Percentiles rank a stretch among this genome's conserved stretches.
phyloP scores from a whole-genome alignment of 345 rosid genomes.

The Stellera chamaejasme region DNA sequence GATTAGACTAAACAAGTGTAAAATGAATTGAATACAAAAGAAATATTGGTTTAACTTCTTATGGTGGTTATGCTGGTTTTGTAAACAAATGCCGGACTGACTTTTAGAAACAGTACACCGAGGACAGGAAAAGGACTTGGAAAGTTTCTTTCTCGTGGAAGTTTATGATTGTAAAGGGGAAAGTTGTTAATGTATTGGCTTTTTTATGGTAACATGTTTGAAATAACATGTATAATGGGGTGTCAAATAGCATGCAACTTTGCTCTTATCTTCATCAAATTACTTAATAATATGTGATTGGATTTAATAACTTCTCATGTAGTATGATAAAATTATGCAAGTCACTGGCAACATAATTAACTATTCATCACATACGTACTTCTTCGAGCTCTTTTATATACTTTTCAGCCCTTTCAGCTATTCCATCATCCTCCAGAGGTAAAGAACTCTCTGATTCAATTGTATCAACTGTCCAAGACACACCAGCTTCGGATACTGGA shows the following conservation, averaged over 20 bases:
- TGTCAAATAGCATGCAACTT: too few relatives aligned
- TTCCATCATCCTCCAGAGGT: conserved; percentile 38
- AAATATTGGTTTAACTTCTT: neutral
- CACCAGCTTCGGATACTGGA: conserved; percentile 21
- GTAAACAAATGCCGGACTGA: neutral
- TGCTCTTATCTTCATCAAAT: too few relatives aligned
- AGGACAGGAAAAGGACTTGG: too few relatives aligned
- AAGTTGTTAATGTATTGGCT: too few relatives aligned
- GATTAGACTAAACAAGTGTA: neutral
- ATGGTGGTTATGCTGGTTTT: neutral
- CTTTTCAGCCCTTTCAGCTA: conserved; percentile 69
- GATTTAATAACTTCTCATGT: neutral
- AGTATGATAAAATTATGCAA: neutral
- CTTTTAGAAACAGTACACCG: neutral
- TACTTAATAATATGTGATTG: too few relatives aligned
- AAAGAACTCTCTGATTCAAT: conserved; percentile 30
- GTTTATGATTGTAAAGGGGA: too few relatives aligned
- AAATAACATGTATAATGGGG: too few relatives aligned
- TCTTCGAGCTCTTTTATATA: conserved; percentile 72
- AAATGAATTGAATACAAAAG: neutral
- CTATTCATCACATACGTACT: conserved; percentile 34
- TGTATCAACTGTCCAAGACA: conserved; percentile 25
- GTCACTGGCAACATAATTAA: neutral
- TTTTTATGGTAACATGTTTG: too few relatives aligned
- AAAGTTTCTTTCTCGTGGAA: too few relatives aligned